Conservation (phyloP, 208 protist species). For the Angomonas ambiguus region DNA sequence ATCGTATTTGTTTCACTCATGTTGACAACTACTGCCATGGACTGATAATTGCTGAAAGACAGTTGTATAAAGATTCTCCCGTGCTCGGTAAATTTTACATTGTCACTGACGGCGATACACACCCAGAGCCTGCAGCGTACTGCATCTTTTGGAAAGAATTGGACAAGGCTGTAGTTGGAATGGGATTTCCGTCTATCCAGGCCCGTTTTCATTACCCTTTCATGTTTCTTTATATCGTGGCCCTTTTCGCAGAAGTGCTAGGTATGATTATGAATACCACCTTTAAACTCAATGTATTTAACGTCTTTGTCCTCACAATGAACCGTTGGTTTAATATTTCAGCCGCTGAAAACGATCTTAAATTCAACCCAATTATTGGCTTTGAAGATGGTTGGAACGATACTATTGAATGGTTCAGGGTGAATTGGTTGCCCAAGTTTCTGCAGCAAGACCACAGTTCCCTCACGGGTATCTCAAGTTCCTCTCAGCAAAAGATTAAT, state of each 20-base stretch:
- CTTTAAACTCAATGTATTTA: constrained; percentile 93
- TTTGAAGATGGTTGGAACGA: constrained; percentile 87
- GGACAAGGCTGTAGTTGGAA: constrained; percentile 84
- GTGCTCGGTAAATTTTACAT: constrained; percentile 95
- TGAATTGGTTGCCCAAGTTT: constrained; percentile 87
- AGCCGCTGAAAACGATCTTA: constrained; percentile 82
- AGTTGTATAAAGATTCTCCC: constrained; percentile 85
- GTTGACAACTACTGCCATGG: constrained; percentile 95
- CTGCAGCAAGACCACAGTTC: constrained; percentile 47
- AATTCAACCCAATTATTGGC: constrained; percentile 83
- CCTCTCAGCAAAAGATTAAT: constrained; percentile 88
- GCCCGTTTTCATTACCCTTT: constrained; percentile 85
- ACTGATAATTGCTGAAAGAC: constrained; percentile 89
- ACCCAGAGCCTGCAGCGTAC: constrained; percentile 84
- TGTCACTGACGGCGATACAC: constrained; percentile 91
- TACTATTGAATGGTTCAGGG: constrained; percentile 89
- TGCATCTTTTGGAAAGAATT: constrained; percentile 92
- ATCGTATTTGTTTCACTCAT: constrained; percentile 94
- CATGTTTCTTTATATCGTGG: constrained; percentile 83
- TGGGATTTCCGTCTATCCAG: constrained; percentile 86
- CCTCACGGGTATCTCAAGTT: constrained; percentile 63
- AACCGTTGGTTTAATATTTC: constrained; percentile 94
- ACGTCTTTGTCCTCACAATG: constrained; percentile 93
- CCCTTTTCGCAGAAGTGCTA: constrained; percentile 65
- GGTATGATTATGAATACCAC: constrained; percentile 72